Base-by-base conservation (phyloP, 106 monocot species). In the Allium sativum region DNA sequence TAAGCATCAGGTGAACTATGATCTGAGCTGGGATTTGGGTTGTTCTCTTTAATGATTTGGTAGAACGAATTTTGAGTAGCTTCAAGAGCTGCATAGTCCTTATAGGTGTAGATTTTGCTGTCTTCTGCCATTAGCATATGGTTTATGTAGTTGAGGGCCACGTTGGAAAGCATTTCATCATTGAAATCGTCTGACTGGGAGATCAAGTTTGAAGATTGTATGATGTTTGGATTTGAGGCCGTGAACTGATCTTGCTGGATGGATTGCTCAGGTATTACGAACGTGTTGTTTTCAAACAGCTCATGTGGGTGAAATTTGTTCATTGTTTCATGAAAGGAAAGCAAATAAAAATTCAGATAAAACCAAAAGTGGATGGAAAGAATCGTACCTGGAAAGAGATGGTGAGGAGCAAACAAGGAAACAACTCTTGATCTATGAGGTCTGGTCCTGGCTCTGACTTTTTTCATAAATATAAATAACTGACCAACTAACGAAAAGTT, bases 81-180 rank as follows among this genome's bases (percentile, higher is more conserved):
- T 21, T 58, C 61, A 9, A 80, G 76, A 17, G 71, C 82, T 5
- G 52, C 40, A 18, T 59, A 48, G 15, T 53, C 61, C 10, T 71
- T 55, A 55, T 46, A 63, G 9, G 50, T 44, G 14, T 68, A 71
- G 51, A 72, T 19, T 44, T 83, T 78, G 10, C 75, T 83, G 12
- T 81, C 83, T 66, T 88, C 88, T 52, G 80, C 88, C 80, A 77
- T 77, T 17, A 88, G 79, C 58, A 88, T 79, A 55, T 64, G 61
- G 72, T 21, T 67, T 17, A 83, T 88, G 64, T 77, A 88, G 18
- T 15, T 65, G 3, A 88, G 74, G 31, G 56, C 45, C 40, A 76
- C 62, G 67, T 87, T 83, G 0, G 81, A 83, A 67, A 83, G 70
- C 16, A 81, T 68, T 64, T 79, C 77, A 0, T 55, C n/a, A n/a